Conservation (phyloP, 129 eudicot genomes). For the Chrysanthemum makinoi region DNA sequence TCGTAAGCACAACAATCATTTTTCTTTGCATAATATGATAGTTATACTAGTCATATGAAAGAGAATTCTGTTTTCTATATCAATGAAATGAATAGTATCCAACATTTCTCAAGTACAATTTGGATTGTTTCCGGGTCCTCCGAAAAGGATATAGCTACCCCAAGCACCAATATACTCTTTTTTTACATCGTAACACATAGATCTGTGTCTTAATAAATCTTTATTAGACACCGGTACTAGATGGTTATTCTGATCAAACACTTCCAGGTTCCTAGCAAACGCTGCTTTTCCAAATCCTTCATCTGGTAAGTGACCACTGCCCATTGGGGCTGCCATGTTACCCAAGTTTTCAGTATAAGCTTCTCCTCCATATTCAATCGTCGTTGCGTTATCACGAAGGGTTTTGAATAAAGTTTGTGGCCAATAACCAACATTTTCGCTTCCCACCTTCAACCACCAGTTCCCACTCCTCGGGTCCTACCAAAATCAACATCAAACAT, state of each 20-base stretch:
- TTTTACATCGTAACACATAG: constrained; percentile 60
- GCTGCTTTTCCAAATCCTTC: constrained; percentile 79
- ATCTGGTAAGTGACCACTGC: constrained; percentile 74
- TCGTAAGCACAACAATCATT: too few species aligned
- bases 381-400: constrained; percentile 52
- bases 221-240: constrained; percentile 43
- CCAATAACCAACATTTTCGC: constrained; percentile 51
- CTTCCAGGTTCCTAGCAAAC: constrained; percentile 54
- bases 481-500: neutral
- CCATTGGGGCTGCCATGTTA: constrained; percentile 67
- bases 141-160: constrained; percentile 75
- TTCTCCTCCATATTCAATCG: constrained; percentile 76
- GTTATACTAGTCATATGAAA: neutral
- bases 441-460: constrained; percentile 56
- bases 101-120: constrained; percentile 45
- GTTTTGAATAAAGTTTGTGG: constrained; percentile 61
- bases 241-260: constrained; percentile 60
- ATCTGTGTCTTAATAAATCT: constrained; percentile 53
- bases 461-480: constrained; percentile 75
- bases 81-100: neutral
- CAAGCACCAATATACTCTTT: constrained; percentile 54
- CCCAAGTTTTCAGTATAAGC: constrained; percentile 29
- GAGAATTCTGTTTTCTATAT: neutral
- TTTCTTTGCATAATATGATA: too few species aligned
- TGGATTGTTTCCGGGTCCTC: constrained; percentile 72